These are phyloP conservation scores for Pistacia integerrima DNA, from an alignment of 345 rosid species.

Conservation along the genomic window DNA sequence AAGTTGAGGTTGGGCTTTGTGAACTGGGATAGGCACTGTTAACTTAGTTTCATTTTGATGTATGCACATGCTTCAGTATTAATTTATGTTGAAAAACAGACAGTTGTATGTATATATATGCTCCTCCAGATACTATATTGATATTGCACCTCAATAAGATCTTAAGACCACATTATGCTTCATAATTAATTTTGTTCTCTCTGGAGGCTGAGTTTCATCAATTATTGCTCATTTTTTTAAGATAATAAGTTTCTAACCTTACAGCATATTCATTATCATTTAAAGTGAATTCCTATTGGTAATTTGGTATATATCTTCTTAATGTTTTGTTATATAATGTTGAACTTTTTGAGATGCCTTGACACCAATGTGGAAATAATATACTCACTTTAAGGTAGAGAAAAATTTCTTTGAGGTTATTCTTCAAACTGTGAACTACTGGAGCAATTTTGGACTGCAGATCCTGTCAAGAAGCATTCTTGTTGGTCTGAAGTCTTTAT, in stretches of 20 bases:
- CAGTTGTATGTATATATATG: background rate
- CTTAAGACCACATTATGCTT: too few relatives aligned
- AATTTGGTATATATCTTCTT: background rate
- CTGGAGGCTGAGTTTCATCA: too few relatives aligned
- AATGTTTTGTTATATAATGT: background rate
- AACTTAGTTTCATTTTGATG: too few relatives aligned
- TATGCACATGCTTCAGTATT: background rate
- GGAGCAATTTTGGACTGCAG: background rate
- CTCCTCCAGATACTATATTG: background rate
- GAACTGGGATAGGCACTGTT: background rate
- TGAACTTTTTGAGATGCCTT: background rate
- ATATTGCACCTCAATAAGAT: background rate
- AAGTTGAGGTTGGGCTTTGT: background rate
- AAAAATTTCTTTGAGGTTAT: background rate
- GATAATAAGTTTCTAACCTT: too few relatives aligned
- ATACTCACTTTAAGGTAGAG: background rate
- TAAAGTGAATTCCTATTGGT: background rate
- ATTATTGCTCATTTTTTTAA: too few relatives aligned
- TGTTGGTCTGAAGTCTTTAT: too few relatives aligned
- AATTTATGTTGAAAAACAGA: background rate
- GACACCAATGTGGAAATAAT: background rate
- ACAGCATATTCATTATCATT: background rate
- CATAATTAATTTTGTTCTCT: background rate
- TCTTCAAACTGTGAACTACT: background rate
- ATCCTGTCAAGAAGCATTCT: background rate